Base-by-base conservation (phyloP, 192 early-diverging fungal genomes). In the Gryganskiella cystojenkinii region DNA sequence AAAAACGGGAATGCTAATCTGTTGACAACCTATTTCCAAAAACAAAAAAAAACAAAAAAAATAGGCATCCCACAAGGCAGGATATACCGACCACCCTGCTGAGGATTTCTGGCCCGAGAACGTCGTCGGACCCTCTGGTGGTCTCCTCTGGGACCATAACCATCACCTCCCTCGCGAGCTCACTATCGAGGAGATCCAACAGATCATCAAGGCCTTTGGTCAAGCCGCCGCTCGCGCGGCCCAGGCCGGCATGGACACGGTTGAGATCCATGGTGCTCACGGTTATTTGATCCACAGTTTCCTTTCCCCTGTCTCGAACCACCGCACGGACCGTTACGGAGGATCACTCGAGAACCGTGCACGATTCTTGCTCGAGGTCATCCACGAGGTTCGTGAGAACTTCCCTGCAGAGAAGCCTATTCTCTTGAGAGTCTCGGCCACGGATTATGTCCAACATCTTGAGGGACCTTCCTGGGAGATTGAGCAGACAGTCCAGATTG, bases 191-290 rank as follows among this genome's bases (percentile, higher is more conserved):
- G 89, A 92, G 42, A 95, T 98, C 62, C 71, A 85, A 14, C 51
- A 71, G 4, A 82, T 92, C 43, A 82, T 88, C 25, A 63, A 86
- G 20, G 80, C 83, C n/a, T 98, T 91, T 82, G 88, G 59, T 11
- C 65, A 79, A 24, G 89, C 92, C 47, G 91, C 95, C 1, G 66
- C 56, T 33, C 88, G 92, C 20, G 92, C 96, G 0, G 72, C 86
- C 54, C 81, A 87, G 58, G 95, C 95, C 8, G 94, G 94, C 3
- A 92, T 96, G 61, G 94, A 96, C 66, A 90, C 90, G 17, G 75
- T 97, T 24, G 96, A 98, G 79, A 81, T 98, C 22, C 96, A 96
- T 64, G 87, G 81, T 37, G 95, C 96, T 5, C 95, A 98, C 79
- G 96, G 96, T 14, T 97, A 96, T 76, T 79, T 98, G 51, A 63